phyloP scores from a whole-genome alignment of 1,139 yeast species.

The Nakaseomyces uthaithaninus region DNA sequence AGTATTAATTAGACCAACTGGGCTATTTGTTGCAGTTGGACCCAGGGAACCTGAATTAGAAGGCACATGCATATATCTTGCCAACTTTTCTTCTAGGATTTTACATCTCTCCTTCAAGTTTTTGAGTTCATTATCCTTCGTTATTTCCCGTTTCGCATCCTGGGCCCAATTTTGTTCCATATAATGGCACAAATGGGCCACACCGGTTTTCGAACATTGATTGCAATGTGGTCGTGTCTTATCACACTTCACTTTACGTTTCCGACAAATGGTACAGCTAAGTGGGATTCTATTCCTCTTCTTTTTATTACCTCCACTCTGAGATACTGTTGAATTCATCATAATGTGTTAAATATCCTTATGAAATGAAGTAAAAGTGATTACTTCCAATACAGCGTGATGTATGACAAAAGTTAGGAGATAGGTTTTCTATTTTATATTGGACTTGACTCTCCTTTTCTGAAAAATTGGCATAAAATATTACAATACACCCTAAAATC shows the following conservation, averaged over 20 bases:
- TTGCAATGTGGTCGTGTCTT: constrained; percentile 55
- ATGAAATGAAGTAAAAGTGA: too few species aligned
- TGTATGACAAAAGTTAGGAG: too few species aligned
- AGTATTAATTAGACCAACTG: neutral
- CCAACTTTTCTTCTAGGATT: constrained; percentile 26
- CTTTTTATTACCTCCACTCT: constrained; percentile 18
- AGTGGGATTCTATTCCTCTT: constrained; percentile 43
- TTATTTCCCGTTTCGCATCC: constrained; percentile 45
- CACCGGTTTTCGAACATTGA: constrained; percentile 63
- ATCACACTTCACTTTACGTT: constrained; percentile 52
- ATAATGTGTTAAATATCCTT: too few species aligned
- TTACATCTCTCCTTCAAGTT: constrained; percentile 30
- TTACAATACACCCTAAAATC: too few species aligned
- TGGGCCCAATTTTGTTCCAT: constrained; percentile 53
- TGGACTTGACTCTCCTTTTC: too few species aligned
- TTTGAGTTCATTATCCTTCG: constrained; percentile 32
- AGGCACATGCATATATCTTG: neutral
- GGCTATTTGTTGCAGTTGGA: neutral
- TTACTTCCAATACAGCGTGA: too few species aligned
- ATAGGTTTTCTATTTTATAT: too few species aligned
- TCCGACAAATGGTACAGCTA: constrained; percentile 42
- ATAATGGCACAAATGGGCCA: constrained; percentile 63
- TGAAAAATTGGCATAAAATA: too few species aligned
- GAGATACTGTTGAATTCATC: neutral
- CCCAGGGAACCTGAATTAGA: neutral